Conservation (phyloP, 768 basidiomycete species). For the Tricholomella constricta region DNA sequence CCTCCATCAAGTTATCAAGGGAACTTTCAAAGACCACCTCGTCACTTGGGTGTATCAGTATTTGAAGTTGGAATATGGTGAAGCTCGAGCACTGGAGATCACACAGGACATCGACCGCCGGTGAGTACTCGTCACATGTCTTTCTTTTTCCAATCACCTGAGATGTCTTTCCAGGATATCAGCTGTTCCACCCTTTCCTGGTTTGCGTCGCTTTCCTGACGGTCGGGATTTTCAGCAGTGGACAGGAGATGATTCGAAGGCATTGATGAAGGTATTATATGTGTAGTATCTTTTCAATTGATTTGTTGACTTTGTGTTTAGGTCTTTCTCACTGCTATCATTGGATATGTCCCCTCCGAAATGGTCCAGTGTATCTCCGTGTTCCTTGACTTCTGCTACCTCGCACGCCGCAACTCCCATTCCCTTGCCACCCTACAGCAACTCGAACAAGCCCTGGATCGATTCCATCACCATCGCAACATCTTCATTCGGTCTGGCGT, state of each 20-base stretch:
- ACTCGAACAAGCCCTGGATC: background rate
- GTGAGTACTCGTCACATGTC: too few relatives aligned
- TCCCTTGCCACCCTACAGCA: background rate
- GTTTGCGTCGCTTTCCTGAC: constrained; percentile 3
- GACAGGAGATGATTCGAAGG: constrained; percentile 32
- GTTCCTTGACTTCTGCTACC: constrained; percentile 26
- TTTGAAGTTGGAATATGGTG: constrained; percentile 16
- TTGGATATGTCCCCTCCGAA: constrained; percentile 15
- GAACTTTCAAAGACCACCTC: constrained; percentile 33
- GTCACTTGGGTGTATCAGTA: constrained; percentile 30
- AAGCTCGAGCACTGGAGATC: constrained; percentile 18
- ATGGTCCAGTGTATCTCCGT: constrained; percentile 19
- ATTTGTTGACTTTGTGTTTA: constrained; percentile 1
- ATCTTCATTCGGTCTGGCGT: constrained; percentile 1
- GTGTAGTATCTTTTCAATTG: background rate
- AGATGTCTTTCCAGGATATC: constrained; percentile 3
- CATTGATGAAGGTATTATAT: constrained; percentile 29
- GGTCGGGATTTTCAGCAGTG: constrained; percentile 14
- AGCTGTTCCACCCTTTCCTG: constrained; percentile 7
- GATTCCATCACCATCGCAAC: background rate
- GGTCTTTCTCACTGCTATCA: constrained; percentile 27
- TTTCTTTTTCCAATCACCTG: background rate
- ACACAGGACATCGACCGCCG: constrained; percentile 29
- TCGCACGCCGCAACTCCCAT: constrained; percentile 1
- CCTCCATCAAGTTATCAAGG: constrained; percentile 36